phyloP scores from a whole-genome alignment of 768 basidiomycete species.

The Tulasnella sp. region DNA sequence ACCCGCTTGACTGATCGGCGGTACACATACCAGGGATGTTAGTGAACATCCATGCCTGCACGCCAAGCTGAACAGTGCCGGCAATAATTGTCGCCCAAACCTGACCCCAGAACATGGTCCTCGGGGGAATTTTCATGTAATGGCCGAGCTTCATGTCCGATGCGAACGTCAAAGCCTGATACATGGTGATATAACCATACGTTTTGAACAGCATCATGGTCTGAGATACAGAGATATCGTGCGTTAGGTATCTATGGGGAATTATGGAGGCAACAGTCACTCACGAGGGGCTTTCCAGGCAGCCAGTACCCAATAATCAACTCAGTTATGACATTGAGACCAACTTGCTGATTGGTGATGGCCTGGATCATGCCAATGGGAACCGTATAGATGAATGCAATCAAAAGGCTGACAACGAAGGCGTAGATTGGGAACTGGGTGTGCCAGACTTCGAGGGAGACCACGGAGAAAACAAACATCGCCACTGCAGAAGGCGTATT shows the following conservation, averaged over 20 bases:
- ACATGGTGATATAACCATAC: conserved; percentile 28
- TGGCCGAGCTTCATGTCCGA: conserved; percentile 33
- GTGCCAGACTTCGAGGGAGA: conserved; percentile 62
- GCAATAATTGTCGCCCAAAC: conserved; percentile 34
- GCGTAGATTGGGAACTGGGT: conserved; percentile 64
- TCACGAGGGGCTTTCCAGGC: conserved; percentile 70
- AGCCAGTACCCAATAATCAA: conserved; percentile 67
- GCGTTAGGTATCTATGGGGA: not conserved
- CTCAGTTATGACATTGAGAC: conserved; percentile 60
- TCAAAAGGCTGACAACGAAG: conserved; percentile 59
- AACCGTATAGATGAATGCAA: conserved; percentile 58
- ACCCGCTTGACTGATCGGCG: conserved; percentile 40
- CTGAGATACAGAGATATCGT: not conserved
- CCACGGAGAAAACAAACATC: conserved; percentile 57
- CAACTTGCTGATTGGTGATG: conserved; percentile 73
- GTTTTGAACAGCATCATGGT: conserved; percentile 30
- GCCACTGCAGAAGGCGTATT: conserved; percentile 27
- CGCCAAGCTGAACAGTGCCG: conserved; percentile 32
- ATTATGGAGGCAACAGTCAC: not conserved
- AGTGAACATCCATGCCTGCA: conserved; percentile 40
- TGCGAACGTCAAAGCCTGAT: conserved; percentile 29
- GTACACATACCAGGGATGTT: conserved; percentile 55
- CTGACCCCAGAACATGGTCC: conserved; percentile 59
- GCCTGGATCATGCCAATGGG: conserved; percentile 81
- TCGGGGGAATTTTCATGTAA: conserved; percentile 40